Percentiles rank a stretch among this genome's conserved stretches.
Evolutionary conservation across 208 protist species (phyloP).

Genomic region (Leishmania major): DNA sequence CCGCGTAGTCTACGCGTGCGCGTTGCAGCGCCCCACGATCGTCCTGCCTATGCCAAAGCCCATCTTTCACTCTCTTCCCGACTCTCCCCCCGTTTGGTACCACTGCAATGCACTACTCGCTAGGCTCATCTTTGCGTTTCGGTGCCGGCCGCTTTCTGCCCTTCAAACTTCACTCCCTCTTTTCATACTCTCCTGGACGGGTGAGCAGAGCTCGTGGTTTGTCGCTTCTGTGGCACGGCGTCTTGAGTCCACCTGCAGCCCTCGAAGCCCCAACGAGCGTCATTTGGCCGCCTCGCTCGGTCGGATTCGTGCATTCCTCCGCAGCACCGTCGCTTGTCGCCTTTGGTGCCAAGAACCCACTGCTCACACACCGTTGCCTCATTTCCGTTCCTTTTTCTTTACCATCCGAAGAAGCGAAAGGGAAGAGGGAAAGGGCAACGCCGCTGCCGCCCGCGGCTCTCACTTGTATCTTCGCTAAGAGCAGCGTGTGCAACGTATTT

Average conservation of each 20-base stretch:
- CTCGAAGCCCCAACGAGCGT: background rate
- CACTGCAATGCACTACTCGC: background rate
- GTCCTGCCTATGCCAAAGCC: background rate
- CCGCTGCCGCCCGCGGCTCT: background rate
- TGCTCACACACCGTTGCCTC: background rate
- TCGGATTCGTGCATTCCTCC: background rate
- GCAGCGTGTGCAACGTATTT: background rate
- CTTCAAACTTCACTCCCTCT: background rate
- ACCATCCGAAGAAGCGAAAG: background rate
- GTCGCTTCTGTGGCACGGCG: background rate
- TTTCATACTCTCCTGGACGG: background rate
- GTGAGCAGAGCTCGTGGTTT: slow-evolving; percentile 4
- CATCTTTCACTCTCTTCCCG: background rate
- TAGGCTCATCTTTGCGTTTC: background rate
- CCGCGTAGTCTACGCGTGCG: background rate
- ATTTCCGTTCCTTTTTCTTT: background rate
- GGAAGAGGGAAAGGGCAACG: background rate
- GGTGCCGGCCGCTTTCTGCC: background rate
- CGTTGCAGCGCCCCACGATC: background rate
- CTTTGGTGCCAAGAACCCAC: background rate
- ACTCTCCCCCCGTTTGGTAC: background rate
- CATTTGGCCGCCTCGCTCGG: background rate
- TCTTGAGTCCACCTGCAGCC: background rate
- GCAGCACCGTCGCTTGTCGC: background rate
- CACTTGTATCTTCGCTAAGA: background rate